Percentiles rank a stretch among this genome's conserved stretches.
These are phyloP conservation scores for Parietaria judaica DNA, from an alignment of 306 rosid genomes.

Conservation along the genomic window DNA sequence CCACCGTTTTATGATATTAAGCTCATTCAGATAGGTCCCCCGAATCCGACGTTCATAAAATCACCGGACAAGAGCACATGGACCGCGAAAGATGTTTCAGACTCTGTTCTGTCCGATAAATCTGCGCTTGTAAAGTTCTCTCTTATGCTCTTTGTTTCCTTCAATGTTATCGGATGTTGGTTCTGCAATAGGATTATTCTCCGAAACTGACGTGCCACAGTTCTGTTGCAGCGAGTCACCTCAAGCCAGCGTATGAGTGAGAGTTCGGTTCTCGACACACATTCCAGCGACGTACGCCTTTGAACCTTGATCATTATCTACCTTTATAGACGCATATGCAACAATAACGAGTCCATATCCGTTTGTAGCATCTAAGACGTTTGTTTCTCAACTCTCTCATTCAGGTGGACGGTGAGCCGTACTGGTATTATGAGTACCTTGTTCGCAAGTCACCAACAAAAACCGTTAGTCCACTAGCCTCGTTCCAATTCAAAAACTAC, in stretches of 20 bases:
- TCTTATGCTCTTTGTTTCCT: no score
- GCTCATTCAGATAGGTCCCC: constrained; percentile 85
- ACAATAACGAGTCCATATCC: constrained; percentile 2
- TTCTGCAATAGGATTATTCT: no score
- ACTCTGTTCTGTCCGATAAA: constrained; percentile 90
- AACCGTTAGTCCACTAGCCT: constrained; percentile 32
- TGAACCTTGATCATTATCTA: not conserved
- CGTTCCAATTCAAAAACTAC: constrained; percentile 1
- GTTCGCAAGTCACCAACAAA: constrained; percentile 87
- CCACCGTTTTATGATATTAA: constrained; percentile 28
- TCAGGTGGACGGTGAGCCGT: constrained; percentile 82
- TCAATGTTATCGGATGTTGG: no score
- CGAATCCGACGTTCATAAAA: constrained; percentile 60
- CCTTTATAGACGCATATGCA: not conserved
- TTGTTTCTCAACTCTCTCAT: constrained; percentile 15
- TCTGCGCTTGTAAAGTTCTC: constrained; percentile 64
- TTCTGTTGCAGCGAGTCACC: constrained; percentile 76
- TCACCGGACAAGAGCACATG: constrained; percentile 72
- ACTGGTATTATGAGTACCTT: constrained; percentile 87
- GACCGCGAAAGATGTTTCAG: constrained; percentile 88
- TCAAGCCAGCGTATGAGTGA: constrained; percentile 82
- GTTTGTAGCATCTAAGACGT: constrained; percentile 14
- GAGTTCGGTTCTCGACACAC: constrained; percentile 93
- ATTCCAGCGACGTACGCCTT: constrained; percentile 59
- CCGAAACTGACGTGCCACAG: constrained; percentile 15